A percentile compares a stretch with the other conserved stretches of the same genome.
These are phyloP conservation scores for Puccinellia tenuiflora DNA, from an alignment of 176 grass and related monocot species.

Conservation along the genomic window DNA sequence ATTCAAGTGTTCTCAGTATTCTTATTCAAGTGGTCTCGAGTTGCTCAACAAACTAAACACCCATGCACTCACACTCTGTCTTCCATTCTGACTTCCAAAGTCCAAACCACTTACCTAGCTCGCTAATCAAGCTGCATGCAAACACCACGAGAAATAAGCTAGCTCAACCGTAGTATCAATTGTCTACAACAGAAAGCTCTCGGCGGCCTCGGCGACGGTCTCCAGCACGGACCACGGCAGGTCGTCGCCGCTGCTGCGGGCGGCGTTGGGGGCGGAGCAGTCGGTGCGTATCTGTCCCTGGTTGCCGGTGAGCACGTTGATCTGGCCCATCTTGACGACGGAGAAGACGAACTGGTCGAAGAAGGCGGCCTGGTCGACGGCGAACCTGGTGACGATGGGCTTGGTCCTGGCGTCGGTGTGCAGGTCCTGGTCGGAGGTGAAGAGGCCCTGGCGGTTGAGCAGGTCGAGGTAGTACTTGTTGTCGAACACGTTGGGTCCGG, in stretches of 20 bases:
- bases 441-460: constrained; percentile 54
- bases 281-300: constrained; percentile 50
- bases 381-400: constrained; percentile 28
- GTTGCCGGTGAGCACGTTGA: constrained; percentile 48
- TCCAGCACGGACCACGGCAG: constrained; percentile 25
- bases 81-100: background rate
- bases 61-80: background rate
- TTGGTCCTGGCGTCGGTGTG: constrained; percentile 27
- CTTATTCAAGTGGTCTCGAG: background rate
- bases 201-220: background rate
- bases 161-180: too few species aligned
- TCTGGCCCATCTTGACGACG: constrained; percentile 67
- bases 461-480: constrained; percentile 89
- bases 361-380: too few species aligned
- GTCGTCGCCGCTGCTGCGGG: rapidly evolving
- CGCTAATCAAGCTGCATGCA: too few species aligned
- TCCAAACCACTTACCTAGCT: background rate
- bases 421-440: constrained; percentile 79
- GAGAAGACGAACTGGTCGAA: constrained; percentile 65
- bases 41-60: background rate
- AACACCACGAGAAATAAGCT: too few species aligned
- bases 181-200: background rate
- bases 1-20: background rate
- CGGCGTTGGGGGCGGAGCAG: constrained; percentile 43
- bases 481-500: constrained; percentile 50